Base-by-base conservation (phyloP, 805 yeast species). In the Saccharomycopsis sp. region DNA sequence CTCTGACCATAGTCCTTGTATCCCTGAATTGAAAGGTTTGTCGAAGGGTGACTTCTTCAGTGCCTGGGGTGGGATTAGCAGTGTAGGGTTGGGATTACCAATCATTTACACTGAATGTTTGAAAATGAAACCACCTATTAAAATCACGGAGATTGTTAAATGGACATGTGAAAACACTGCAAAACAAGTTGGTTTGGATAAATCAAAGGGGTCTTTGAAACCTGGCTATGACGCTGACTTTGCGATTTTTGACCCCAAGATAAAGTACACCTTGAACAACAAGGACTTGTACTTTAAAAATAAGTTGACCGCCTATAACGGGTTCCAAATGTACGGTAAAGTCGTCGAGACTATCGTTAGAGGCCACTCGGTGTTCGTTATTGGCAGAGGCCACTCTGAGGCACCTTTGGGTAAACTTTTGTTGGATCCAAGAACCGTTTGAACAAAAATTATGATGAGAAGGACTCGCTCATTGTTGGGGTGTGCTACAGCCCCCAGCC, bases 21-120 rank as follows among this genome's bases (percentile, higher is more conserved):
- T 96, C 0, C 95, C 97, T 0, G 86, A 86, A 49, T 68, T 89
- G 56, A 89, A 89, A 62, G 84, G 85, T 19, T 68, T 87, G 42
- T 81, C 77, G 8, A 70, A 76, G 48, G 96, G 96, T 33, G 95
- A 89, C 59, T 89, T 89, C 60, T 77, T 89, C 54, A 74, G 80
- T 28, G 95, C 97, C 2, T 89, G 97, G 97, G 97, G 97, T 28
- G 97, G 97, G 7, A 87, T 89, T 33, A 73, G 95, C 1, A 85
- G 95, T 1, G 94, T 89, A 26, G 97, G 97, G 0, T 75, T 90
- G 33, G 97, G 97, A 0, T 69, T 89, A 38, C 85, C 95, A 0
- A 72, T 88, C 32, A 62, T 89, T 41, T 82, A 77, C 71, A 85
- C 96, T 1, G 87, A 82, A 55, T 88, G 85, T 8, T 53, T 56